Percentiles rank a stretch among this genome's conserved stretches.
Conservation (phyloP, 345 rosid genomes). For the Pseudoturritis turrita region DNA sequence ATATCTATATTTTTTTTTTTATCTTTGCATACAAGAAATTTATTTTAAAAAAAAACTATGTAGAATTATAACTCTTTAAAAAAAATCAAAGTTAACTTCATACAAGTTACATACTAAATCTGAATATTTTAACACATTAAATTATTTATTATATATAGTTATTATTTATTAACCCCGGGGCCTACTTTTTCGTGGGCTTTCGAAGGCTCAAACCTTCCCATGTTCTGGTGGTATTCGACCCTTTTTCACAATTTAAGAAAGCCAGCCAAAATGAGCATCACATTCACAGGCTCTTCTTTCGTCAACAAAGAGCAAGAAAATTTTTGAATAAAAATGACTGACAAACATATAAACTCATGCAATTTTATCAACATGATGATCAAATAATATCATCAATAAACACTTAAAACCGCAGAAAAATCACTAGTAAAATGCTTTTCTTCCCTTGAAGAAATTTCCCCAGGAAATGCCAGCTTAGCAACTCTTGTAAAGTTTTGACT, state of each 20-base stretch:
- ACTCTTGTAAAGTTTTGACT: not conserved
- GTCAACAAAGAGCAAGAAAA: not conserved
- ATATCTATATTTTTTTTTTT: no score
- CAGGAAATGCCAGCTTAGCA: not conserved
- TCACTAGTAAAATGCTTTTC: not conserved
- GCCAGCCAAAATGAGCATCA: not conserved
- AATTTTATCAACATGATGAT: not conserved
- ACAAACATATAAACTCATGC: not conserved
- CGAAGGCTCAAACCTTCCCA: not conserved
- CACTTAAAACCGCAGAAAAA: not conserved
- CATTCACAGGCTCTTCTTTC: not conserved
- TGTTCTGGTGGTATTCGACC: not conserved
- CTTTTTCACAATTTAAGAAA: not conserved
- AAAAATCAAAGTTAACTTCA: not conserved
- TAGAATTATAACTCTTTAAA: no score
- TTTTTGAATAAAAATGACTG: not conserved
- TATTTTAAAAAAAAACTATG: no score
- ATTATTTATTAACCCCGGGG: not conserved
- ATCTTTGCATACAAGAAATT: no score
- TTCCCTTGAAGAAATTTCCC: not conserved
- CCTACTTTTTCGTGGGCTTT: not conserved
- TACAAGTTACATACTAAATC: not conserved
- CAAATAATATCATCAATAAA: not conserved
- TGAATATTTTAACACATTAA: not conserved
- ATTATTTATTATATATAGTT: no score